Conservation (phyloP, 106 monocot genomes). For the Gastrodia elata region DNA sequence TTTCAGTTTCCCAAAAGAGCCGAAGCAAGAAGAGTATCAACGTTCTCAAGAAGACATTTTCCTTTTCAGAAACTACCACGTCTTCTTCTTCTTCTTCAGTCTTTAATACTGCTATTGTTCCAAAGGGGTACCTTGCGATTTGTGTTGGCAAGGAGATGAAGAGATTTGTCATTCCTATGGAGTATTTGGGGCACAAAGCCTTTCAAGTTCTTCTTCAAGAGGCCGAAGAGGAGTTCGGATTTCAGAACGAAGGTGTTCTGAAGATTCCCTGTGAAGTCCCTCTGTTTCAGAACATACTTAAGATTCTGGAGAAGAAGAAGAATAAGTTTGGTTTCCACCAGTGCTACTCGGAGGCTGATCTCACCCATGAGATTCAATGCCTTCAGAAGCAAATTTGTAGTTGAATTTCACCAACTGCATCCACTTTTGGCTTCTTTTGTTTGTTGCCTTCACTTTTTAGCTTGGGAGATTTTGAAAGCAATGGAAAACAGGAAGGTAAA, state of each 20-base stretch:
- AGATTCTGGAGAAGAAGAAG: slow-evolving; percentile 21
- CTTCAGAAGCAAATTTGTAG: slow-evolving; percentile 20
- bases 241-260: slow-evolving; percentile 27
- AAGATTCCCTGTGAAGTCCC: slow-evolving; percentile 26
- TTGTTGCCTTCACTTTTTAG: no score
- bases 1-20: slow-evolving; percentile 43
- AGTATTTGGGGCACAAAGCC: slow-evolving; percentile 21
- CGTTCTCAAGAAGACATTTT: not conserved
- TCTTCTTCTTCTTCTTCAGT: slow-evolving; percentile 13
- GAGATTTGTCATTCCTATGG: slow-evolving; percentile 30
- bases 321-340: slow-evolving; percentile 20
- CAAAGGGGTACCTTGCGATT: slow-evolving; percentile 23
- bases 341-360: slow-evolving; percentile 21
- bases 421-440: no score
- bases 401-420: slow-evolving; percentile 3
- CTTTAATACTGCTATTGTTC: slow-evolving; percentile 2
- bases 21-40: slow-evolving; percentile 42
- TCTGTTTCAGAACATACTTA: slow-evolving; percentile 19
- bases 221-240: slow-evolving; percentile 30
- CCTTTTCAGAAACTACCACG: slow-evolving; percentile 6
- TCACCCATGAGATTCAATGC: not conserved
- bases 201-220: slow-evolving; percentile 21
- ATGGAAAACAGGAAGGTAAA: no score
- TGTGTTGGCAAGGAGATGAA: slow-evolving; percentile 30
- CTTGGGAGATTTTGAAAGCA: no score